Base-by-base conservation (phyloP, 2,329 filamentous ascomycete species). In the Colletotrichum sojae region DNA sequence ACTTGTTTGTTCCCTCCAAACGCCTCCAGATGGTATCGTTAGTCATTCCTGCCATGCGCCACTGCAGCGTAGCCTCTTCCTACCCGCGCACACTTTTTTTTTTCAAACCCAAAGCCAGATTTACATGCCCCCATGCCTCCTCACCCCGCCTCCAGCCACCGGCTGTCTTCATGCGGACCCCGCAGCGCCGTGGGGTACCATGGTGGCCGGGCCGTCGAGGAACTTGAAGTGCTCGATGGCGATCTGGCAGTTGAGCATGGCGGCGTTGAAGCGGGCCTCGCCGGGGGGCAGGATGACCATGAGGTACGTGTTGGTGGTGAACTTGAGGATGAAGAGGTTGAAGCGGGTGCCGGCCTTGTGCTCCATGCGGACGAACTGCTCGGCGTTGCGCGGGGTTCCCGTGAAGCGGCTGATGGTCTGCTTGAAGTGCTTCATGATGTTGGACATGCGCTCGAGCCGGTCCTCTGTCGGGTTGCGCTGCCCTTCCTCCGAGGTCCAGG, bases 381-480 rank as follows among this genome's bases (percentile, higher is more conserved):
- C 93, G 5, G 91, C 91, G 72, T 92, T 93, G 61, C 92, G 91
- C n/a, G 92, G 92, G 27, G 92, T 92, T 56, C 92, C 92, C 1
- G 92, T 94, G 79, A 93, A 94, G 74, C 92, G 90, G 64, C 89
- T 91, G 69, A 89, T 88, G 72, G 85, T 89, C 83, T 98, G 95
- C 84, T 98, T 99, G 85, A 98, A 98, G 68, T 95, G 95, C 83
- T 99, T 99, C 82, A 99, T 92, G 77, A 99, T 98, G 80, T 97
- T 98, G 71, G 92, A 96, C 77, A 99, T 93, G 74, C 88, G 92
- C 85, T 99, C 96, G 75, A 97, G 94, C 3, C 96, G 92, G 81
- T 99, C 96, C 58, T 92, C 92, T 71, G 94, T 97, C 1, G 96
- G 95, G 78, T 99, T 99, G 58, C 89, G 82, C 43, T 88, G 86